Base-by-base conservation (phyloP, 345 rosid species). In the Draba incana region DNA sequence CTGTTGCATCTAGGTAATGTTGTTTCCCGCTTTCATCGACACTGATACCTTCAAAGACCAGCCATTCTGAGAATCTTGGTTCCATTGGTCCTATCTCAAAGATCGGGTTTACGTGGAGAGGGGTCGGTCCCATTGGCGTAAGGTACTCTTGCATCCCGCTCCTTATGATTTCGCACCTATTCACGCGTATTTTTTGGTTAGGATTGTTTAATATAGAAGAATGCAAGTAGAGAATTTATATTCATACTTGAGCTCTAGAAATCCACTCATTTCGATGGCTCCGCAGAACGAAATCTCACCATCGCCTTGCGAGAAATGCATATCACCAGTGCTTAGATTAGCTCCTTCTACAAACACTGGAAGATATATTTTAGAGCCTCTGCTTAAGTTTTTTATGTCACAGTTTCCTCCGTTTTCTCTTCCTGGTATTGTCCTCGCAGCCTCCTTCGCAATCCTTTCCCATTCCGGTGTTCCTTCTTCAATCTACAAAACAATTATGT, bases 251-350 rank as follows among this genome's bases (percentile, higher is more conserved):
- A 90, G 96, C 76, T 81, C 92, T 46, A 93, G 80, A 57, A 88
- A 93, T 12, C 98, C 97, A 60, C 97, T 93, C 94, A 85, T 86
- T 80, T 93, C 96, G 3, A 93, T 93, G 47, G 97, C 98, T 1
- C 98, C 97, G 1, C 98, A 93, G 84, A 93, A 85, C 3, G 98
- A 74, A 66, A 93, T 77, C 79, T 93, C 98, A 50, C 97, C 98
- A 71, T 90, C 98, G 12, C 97, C 98, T 83, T 90, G 94, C 8
- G 98, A 93, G 62, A 90, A 93, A 75, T 93, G 98, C 98, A 93
- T 93, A 43, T 93, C 97, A 10, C 98, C 97, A 0, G 96, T 87
- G 52, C 97, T 93, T 59, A 93, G 77, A 58, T 90, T 90, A 33
- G 97, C 98, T 23, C 96, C 97, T 43, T 90, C 98, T 2, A 93